A percentile compares a stretch with the other conserved stretches of the same genome.
These are phyloP conservation scores for Jackrogersella multiformis DNA, from an alignment of 495 filamentous ascomycete species.

Conservation along the genomic window DNA sequence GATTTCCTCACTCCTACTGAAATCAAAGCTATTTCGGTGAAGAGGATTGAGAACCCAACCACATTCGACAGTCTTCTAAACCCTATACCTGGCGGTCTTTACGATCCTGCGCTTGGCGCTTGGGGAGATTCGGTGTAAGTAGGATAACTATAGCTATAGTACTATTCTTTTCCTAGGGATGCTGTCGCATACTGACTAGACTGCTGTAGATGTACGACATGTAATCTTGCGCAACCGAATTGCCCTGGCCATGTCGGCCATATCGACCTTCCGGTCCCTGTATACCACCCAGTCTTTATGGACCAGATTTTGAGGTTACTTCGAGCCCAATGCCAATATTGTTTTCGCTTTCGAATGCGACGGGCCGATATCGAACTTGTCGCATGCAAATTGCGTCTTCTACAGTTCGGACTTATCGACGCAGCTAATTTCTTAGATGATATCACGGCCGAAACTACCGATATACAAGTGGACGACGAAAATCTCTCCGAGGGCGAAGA, in stretches of 20 bases:
- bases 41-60: slow-evolving; percentile 85
- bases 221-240: slow-evolving; percentile 75
- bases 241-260: slow-evolving; percentile 96
- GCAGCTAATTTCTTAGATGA: slow-evolving; percentile 75
- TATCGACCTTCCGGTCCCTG: slow-evolving; percentile 89
- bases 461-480: slow-evolving; percentile 43
- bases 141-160: background rate
- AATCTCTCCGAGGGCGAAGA: slow-evolving; percentile 42
- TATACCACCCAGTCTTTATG: slow-evolving; percentile 95
- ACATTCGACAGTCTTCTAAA: slow-evolving; percentile 91
- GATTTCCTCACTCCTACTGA: slow-evolving; percentile 80
- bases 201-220: slow-evolving; percentile 81
- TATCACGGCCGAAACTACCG: slow-evolving; percentile 46
- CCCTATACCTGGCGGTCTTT: slow-evolving; percentile 86
- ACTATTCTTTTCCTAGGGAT: background rate
- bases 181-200: slow-evolving; percentile 29
- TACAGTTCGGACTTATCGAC: slow-evolving; percentile 83
- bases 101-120: slow-evolving; percentile 92
- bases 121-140: slow-evolving; percentile 83
- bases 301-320: slow-evolving; percentile 86
- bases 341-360: slow-evolving; percentile 80
- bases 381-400: slow-evolving; percentile 83
- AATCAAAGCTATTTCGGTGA: slow-evolving; percentile 88
- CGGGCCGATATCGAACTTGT: slow-evolving; percentile 77
- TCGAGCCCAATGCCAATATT: slow-evolving; percentile 87